phyloP scores from a whole-genome alignment of 208 protist species.

The Trypanosoma brucei region DNA sequence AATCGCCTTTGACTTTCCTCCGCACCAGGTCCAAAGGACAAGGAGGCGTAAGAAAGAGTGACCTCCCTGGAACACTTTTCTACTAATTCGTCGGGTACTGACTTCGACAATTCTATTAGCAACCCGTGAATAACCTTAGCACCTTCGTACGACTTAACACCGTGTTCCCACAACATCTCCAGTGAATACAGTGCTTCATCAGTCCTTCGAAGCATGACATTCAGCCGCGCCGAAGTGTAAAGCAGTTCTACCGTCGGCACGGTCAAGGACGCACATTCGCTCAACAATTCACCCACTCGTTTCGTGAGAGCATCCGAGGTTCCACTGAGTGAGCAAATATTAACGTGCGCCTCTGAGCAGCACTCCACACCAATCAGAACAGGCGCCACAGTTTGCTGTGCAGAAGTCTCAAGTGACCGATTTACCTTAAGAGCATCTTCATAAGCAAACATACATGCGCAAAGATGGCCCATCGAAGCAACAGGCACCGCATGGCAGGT shows the following conservation, averaged over 20 bases:
- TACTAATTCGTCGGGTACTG: neutral
- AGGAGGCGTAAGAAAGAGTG: slow-evolving; percentile 14
- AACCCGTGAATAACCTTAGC: slow-evolving; percentile 17
- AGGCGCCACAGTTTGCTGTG: slow-evolving; percentile 22
- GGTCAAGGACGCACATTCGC: neutral
- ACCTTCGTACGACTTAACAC: slow-evolving; percentile 5
- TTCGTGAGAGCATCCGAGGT: neutral
- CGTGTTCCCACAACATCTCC: slow-evolving; percentile 3
- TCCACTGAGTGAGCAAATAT: slow-evolving; percentile 13
- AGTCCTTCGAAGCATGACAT: slow-evolving; percentile 1
- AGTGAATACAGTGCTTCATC: slow-evolving; percentile 6
- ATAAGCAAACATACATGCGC: slow-evolving; percentile 29
- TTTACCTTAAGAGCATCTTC: slow-evolving; percentile 33
- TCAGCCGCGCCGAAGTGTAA: slow-evolving; percentile 11
- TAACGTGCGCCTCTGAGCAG: slow-evolving; percentile 21
- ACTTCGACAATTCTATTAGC: slow-evolving; percentile 4
- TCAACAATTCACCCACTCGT: slow-evolving; percentile 10
- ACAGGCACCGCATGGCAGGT: slow-evolving; percentile 22
- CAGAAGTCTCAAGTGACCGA: slow-evolving; percentile 9
- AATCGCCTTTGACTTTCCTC: slow-evolving; percentile 7
- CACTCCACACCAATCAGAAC: slow-evolving; percentile 44
- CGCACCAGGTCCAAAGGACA: slow-evolving; percentile 19
- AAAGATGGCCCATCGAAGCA: slow-evolving; percentile 26
- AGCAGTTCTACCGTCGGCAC: slow-evolving; percentile 4
- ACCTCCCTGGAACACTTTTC: slow-evolving; percentile 7